phyloP scores from a whole-genome alignment of 129 eudicot genomes.

The Pseudognaphalium luteoalbum region DNA sequence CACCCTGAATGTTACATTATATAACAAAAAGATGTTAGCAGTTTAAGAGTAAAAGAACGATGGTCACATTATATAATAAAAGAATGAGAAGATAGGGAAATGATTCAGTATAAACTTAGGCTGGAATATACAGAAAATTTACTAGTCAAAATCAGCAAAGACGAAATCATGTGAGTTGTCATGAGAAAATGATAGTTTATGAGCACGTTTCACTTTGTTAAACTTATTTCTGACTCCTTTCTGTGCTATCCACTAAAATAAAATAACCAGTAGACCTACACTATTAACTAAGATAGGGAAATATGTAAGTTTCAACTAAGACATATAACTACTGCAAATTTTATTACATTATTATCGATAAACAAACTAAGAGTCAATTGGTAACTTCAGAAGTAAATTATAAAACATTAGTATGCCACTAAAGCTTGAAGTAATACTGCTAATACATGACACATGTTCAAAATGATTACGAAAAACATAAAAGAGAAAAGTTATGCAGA shows the following conservation, averaged over 20 bases:
- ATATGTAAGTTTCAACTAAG: background rate
- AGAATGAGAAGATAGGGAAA: background rate
- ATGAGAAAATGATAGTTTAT: background rate
- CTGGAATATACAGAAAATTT: slow-evolving; percentile 5
- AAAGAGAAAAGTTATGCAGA: background rate
- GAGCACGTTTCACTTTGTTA: slow-evolving; percentile 9
- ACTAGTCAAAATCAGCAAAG: slow-evolving; percentile 6
- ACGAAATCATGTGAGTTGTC: background rate
- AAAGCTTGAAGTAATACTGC: slow-evolving; percentile 1
- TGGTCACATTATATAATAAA: background rate
- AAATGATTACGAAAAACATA: background rate
- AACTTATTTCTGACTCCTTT: slow-evolving; percentile 9
- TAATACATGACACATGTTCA: background rate
- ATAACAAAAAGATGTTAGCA: slow-evolving; percentile 16
- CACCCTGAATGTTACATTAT: slow-evolving; percentile 65
- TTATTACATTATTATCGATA: background rate
- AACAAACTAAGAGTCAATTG: slow-evolving; percentile 5
- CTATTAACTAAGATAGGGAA: background rate
- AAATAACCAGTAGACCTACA: background rate
- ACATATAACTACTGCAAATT: background rate
- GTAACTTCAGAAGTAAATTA: background rate
- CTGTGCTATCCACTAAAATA: background rate
- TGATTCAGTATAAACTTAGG: background rate
- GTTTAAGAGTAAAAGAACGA: background rate
- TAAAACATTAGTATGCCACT: background rate